Conservation (phyloP, 345 rosid genomes). For the Populus deltoides region DNA sequence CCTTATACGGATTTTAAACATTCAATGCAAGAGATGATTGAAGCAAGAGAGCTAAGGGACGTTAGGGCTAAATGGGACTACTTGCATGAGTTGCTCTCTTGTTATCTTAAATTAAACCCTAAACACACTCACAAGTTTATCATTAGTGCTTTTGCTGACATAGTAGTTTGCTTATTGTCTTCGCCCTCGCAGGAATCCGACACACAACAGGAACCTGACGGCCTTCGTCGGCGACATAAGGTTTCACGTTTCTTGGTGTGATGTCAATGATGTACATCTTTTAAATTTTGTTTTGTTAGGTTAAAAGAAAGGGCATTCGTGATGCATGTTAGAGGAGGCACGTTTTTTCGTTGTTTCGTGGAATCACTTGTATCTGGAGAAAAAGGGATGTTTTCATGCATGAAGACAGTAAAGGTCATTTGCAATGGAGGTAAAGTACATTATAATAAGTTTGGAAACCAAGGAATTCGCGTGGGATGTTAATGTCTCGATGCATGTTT, state of each 20-base stretch:
- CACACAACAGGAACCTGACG: constrained; percentile 2
- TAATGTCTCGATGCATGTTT: constrained; percentile 30
- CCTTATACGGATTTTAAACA: constrained; percentile 69
- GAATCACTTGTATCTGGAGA: constrained; percentile 2
- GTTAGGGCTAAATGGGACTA: constrained; percentile 56
- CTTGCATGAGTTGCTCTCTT: constrained; percentile 64
- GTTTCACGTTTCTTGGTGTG: not conserved
- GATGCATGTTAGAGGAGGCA: not conserved
- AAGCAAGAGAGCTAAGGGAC: constrained; percentile 55
- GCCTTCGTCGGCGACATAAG: constrained; percentile 9
- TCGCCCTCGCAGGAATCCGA: constrained; percentile 26
- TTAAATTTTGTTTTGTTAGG: not conserved
- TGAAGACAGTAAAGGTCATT: constrained; percentile 19
- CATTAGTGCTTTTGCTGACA: constrained; percentile 72
- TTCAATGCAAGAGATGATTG: constrained; percentile 93
- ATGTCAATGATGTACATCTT: not conserved
- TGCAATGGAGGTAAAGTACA: not conserved
- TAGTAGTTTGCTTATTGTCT: constrained; percentile 47
- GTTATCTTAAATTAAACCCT: constrained; percentile 72
- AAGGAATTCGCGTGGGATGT: constrained; percentile 35
- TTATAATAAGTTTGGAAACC: constrained; percentile 22
- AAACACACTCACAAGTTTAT: constrained; percentile 64
- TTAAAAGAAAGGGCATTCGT: not conserved
- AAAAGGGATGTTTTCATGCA: constrained; percentile 19
- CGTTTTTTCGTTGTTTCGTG: constrained; percentile 3